A percentile compares a stretch with the other conserved stretches of the same genome.
These are phyloP conservation scores for Hymenoscyphus occultus DNA, from an alignment of 2,329 filamentous ascomycete species.

Conservation along the genomic window DNA sequence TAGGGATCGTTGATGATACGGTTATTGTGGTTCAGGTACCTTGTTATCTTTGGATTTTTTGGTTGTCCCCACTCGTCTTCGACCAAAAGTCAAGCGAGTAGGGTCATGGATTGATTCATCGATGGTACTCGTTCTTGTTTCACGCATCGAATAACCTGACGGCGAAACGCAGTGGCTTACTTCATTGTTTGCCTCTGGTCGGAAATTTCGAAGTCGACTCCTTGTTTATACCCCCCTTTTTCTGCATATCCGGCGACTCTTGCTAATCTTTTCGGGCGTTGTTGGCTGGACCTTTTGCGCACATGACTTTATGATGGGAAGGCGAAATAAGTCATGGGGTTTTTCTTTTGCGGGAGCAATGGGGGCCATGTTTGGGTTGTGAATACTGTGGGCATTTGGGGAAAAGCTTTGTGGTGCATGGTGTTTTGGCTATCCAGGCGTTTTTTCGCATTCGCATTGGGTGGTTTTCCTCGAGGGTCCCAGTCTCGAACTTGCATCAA, in stretches of 20 bases:
- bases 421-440: neutral
- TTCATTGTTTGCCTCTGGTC: constrained; percentile 12
- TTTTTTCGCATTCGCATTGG: neutral
- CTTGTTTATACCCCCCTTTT: constrained; percentile 26
- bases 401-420: neutral
- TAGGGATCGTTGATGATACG: constrained; percentile 7
- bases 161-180: constrained; percentile 6
- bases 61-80: constrained; percentile 19
- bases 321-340: neutral
- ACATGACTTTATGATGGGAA: neutral
- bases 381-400: constrained; percentile 7
- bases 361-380: neutral
- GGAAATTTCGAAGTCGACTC: constrained; percentile 7
- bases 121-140: constrained; percentile 11
- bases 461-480: neutral
- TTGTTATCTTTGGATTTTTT: constrained; percentile 18
- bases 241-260: constrained; percentile 9
- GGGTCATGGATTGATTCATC: constrained; percentile 17
- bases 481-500: no score
- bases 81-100: constrained; percentile 18
- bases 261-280: constrained; percentile 11
- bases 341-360: neutral
- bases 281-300: neutral
- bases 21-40: constrained; percentile 7
- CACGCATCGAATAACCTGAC: constrained; percentile 15